These are phyloP conservation scores for Scheffersomyces segobiensis DNA, from an alignment of 1,139 yeast genomes.

Conservation along the genomic window DNA sequence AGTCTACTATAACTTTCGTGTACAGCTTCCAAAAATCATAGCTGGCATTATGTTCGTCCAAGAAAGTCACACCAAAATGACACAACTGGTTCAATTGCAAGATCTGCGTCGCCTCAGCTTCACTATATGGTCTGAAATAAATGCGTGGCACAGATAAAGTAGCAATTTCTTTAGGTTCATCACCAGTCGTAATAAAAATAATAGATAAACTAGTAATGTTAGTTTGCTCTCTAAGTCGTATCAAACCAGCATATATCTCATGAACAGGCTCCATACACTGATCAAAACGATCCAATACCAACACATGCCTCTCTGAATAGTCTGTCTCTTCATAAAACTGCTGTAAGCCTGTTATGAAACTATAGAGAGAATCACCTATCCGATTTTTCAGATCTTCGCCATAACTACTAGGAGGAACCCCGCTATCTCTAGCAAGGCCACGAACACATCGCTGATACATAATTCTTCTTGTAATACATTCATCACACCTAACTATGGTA, in stretches of 20 bases:
- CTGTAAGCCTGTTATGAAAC: conserved; percentile 43
- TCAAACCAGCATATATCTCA: conserved; percentile 47
- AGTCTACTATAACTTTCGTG: conserved; percentile 51
- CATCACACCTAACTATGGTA: conserved; percentile 39
- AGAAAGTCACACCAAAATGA: conserved; percentile 17
- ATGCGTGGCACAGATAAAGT: conserved; percentile 53
- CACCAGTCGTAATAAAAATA: conserved; percentile 35
- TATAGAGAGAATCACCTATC: conserved; percentile 46
- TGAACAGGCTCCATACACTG: conserved; percentile 50
- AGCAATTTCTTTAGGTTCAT: conserved; percentile 48
- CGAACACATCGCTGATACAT: conserved; percentile 40
- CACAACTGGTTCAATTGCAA: conserved; percentile 30
- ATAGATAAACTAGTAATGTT: conserved; percentile 30
- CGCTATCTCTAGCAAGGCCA: conserved; percentile 30
- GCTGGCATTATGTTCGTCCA: conserved; percentile 17
- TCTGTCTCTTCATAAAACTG: conserved; percentile 32
- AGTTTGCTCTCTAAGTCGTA: conserved; percentile 47
- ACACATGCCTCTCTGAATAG: conserved; percentile 45
- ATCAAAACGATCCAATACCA: conserved; percentile 62
- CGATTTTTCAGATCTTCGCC: neutral
- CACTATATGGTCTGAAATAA: conserved; percentile 47
- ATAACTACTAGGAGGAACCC: conserved; percentile 7
- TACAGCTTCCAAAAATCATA: conserved; percentile 49
- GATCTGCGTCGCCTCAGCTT: conserved; percentile 39
- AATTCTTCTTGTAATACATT: conserved; percentile 37